Evolutionary conservation across 1,284 basidiomycete species (phyloP).

Genomic region (Heterobasidion occidentale): DNA sequence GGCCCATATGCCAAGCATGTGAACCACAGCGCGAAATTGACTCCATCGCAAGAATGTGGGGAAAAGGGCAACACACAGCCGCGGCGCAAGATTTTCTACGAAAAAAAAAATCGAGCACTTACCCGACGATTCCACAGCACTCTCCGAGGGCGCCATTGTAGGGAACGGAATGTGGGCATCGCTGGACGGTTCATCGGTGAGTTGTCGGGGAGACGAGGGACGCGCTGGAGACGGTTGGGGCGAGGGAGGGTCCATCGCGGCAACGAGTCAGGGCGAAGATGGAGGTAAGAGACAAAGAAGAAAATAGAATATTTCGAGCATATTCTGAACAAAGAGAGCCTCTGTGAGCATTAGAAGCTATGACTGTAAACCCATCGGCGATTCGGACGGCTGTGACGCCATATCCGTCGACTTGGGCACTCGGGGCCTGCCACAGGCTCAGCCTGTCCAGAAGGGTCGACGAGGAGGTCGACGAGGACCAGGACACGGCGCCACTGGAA

Average conservation of each 20-base stretch:
- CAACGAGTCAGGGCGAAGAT: not conserved
- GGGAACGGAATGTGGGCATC: not conserved
- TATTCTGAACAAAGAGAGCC: not conserved
- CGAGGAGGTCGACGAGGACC: no score
- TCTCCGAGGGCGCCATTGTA: not conserved
- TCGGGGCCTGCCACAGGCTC: not conserved
- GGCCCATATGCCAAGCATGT: no score
- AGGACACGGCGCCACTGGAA: no score
- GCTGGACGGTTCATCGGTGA: slow-evolving; percentile 1
- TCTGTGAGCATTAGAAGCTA: not conserved
- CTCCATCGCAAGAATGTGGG: no score
- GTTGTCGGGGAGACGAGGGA: not conserved
- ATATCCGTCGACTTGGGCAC: not conserved
- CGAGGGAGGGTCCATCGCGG: not conserved
- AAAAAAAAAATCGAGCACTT: not conserved
- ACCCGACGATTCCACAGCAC: not conserved
- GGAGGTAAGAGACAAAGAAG: not conserved
- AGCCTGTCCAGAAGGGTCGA: no score
- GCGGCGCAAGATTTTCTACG: not conserved
- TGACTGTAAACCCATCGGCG: not conserved
- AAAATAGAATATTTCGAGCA: not conserved
- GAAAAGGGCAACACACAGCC: no score
- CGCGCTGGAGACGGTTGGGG: not conserved
- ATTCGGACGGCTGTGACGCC: not conserved
- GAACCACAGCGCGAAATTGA: no score